Conservation (phyloP, 208 protist species). For the Porcisia hertigi region DNA sequence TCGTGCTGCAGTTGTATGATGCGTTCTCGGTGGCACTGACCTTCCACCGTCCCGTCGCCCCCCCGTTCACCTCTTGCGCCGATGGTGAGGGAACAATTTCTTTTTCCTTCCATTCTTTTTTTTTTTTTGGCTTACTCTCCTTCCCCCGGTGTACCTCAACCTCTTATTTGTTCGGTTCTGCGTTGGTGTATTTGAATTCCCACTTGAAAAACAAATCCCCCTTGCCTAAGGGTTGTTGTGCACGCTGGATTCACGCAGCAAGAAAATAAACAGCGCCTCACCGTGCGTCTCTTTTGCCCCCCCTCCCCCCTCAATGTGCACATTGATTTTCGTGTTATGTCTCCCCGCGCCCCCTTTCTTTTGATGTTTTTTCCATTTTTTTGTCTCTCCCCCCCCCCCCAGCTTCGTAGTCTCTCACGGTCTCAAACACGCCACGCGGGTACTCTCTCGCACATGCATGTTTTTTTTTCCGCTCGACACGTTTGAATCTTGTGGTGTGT, state of each 20-base stretch:
- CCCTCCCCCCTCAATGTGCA: too few relatives aligned
- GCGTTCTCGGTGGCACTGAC: neutral
- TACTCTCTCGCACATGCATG: neutral
- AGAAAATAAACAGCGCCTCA: too few relatives aligned
- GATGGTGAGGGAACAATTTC: neutral
- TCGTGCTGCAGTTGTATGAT: neutral
- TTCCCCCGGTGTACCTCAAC: constrained; percentile 5
- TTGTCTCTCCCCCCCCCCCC: too few relatives aligned
- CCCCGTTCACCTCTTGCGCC: neutral
- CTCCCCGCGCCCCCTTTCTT: neutral
- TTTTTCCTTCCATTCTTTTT: neutral
- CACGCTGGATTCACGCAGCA: too few relatives aligned
- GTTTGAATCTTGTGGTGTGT: neutral
- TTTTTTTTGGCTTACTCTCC: neutral
- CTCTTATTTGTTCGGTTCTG: constrained; percentile 1
- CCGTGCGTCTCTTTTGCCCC: too few relatives aligned
- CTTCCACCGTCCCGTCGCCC: neutral
- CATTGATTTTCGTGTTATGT: too few relatives aligned
- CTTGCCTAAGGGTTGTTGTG: neutral
- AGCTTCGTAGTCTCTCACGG: too few relatives aligned
- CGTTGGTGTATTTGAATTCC: neutral
- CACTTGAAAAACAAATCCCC: too few relatives aligned
- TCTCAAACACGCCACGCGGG: too few relatives aligned
- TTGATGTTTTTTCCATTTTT: neutral
- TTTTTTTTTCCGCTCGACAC: neutral